Evolutionary conservation across 1,139 yeast species (phyloP).

Genomic region (Blastobotrys buckinghamii): DNA sequence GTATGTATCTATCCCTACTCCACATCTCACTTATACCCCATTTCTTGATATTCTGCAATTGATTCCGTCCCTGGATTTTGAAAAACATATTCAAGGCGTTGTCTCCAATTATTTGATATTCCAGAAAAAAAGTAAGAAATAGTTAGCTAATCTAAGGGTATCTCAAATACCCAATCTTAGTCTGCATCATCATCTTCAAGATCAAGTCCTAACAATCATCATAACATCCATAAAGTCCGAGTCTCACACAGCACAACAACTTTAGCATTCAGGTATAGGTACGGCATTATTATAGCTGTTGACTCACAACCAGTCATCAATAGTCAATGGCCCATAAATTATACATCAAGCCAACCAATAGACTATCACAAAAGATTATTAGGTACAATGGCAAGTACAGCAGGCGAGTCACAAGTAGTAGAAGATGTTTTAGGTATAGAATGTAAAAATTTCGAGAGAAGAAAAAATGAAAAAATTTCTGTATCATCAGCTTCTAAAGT

Average conservation of each 20-base stretch:
- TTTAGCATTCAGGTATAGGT: conserved; percentile 90
- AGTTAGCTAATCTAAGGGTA: no score
- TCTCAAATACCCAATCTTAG: no score
- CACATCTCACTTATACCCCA: no score
- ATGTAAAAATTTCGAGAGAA: conserved; percentile 88
- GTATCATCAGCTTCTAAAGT: conserved; percentile 97
- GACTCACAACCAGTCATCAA: conserved; percentile 99
- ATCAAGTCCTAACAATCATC: no score
- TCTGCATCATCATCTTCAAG: conserved; percentile 43
- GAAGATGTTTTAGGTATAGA: conserved; percentile 98
- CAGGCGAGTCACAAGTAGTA: conserved; percentile 99
- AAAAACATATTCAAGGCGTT: no score
- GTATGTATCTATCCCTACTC: no score
- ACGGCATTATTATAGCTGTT: conserved; percentile 93
- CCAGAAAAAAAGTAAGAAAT: no score
- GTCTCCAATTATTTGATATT: no score
- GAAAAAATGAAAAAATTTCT: conserved; percentile 90
- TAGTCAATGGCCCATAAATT: conserved; percentile 43
- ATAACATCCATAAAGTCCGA: conserved; percentile 90
- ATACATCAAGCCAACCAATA: conserved; percentile 55
- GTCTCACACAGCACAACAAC: conserved; percentile 99
- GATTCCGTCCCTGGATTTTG: no score
- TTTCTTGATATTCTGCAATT: no score
- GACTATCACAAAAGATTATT: conserved; percentile 90
- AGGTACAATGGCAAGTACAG: conserved; percentile 99